These are phyloP conservation scores for Acorus calamus DNA, from an alignment of 106 monocot species.

Conservation along the genomic window DNA sequence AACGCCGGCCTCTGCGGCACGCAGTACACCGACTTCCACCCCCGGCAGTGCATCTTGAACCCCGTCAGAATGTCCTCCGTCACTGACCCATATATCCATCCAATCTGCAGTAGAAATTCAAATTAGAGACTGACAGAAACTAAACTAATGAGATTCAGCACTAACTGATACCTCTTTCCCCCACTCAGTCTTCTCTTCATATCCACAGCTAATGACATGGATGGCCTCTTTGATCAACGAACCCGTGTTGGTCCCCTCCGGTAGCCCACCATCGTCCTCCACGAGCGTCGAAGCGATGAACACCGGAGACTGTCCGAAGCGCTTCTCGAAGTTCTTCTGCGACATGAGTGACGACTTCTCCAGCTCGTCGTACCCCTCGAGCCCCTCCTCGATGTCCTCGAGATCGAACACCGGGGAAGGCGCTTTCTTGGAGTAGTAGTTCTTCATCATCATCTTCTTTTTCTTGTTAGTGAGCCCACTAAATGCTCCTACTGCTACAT, in stretches of 20 bases:
- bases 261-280: slow-evolving; percentile 68
- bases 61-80: slow-evolving; percentile 88
- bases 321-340: slow-evolving; percentile 92
- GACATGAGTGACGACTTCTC: slow-evolving; percentile 89
- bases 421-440: slow-evolving; percentile 37
- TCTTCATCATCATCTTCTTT: slow-evolving; percentile 39
- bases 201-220: slow-evolving; percentile 83
- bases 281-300: slow-evolving; percentile 84
- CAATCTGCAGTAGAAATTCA: slow-evolving; percentile 39
- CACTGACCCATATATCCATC: slow-evolving; percentile 93
- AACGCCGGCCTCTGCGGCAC: slow-evolving; percentile 63
- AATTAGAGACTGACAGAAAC: too few species aligned
- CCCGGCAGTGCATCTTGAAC: slow-evolving; percentile 99
- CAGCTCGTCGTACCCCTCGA: slow-evolving; percentile 85
- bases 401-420: slow-evolving; percentile 27
- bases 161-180: slow-evolving; percentile 58
- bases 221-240: slow-evolving; percentile 76
- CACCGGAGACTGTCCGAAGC: slow-evolving; percentile 90
- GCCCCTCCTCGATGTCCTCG: slow-evolving; percentile 90
- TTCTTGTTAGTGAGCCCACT: slow-evolving; percentile 23
- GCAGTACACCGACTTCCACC: slow-evolving; percentile 91
- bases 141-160: too few species aligned
- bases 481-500: slow-evolving; percentile 1
- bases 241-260: slow-evolving; percentile 25
- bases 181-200: slow-evolving; percentile 94